Evolutionary conservation across 106 monocot genomes (phyloP).

Genomic region (Allium fistulosum): DNA sequence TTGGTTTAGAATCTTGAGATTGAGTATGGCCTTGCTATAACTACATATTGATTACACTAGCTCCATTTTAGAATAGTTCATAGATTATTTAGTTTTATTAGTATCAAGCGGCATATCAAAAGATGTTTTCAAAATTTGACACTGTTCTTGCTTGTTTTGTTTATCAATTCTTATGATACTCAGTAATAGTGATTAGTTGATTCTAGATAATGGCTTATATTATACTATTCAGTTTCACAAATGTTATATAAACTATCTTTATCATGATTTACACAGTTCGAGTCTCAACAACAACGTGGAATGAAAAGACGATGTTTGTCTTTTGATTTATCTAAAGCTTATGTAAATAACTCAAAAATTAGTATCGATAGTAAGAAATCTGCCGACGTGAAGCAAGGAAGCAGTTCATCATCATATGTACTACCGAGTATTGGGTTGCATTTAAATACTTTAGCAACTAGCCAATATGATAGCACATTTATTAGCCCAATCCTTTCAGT

Average conservation of each 20-base stretch:
- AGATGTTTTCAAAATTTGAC: too few relatives aligned
- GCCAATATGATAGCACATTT: constrained; percentile 40
- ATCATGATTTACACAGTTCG: constrained; percentile 31
- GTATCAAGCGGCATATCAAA: too few relatives aligned
- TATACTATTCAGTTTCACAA: not conserved
- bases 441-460: constrained; percentile 75
- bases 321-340: constrained; percentile 58
- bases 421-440: constrained; percentile 89
- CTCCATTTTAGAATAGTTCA: too few relatives aligned
- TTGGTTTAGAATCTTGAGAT: too few relatives aligned
- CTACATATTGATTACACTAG: too few relatives aligned
- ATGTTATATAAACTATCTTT: not conserved
- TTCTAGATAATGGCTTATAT: not conserved
- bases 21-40: too few relatives aligned
- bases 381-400: constrained; percentile 21
- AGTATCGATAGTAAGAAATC: constrained; percentile 16
- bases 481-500: constrained; percentile 13
- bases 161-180: not conserved
- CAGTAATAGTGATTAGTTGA: not conserved
- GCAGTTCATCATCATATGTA: constrained; percentile 16
- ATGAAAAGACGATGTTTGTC: constrained; percentile 75
- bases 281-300: constrained; percentile 57
- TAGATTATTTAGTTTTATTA: too few relatives aligned
- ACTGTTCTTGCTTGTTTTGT: not conserved
- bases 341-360: constrained; percentile 23